Evolutionary conservation across 495 filamentous ascomycete species (phyloP).

Genomic region (Astrocystis sublimbata): DNA sequence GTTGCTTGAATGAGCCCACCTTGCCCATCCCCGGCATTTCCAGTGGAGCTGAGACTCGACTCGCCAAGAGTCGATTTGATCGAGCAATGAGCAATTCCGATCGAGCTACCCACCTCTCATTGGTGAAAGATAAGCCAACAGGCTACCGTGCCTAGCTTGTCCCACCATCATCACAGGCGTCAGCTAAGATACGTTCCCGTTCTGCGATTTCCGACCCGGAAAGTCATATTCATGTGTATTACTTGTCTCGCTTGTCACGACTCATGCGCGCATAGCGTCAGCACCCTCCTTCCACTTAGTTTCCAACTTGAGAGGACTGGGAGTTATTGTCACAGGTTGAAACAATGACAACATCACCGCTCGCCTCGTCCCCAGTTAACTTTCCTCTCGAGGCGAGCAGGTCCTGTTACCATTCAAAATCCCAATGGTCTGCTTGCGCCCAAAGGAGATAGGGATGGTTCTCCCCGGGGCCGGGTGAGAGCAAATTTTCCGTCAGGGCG

Average conservation of each 20-base stretch:
- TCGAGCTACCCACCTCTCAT: conserved; percentile 1
- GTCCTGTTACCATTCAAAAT: background rate
- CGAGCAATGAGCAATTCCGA: conserved; percentile 19
- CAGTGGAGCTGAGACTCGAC: conserved; percentile 5
- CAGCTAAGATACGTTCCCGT: background rate
- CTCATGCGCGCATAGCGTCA: background rate
- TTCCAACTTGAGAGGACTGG: background rate
- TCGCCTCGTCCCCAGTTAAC: background rate
- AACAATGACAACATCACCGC: background rate
- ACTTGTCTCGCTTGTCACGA: conserved; percentile 1
- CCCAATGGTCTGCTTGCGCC: background rate
- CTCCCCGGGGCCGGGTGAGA: background rate
- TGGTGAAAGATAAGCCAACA: conserved; percentile 19
- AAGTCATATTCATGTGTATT: background rate
- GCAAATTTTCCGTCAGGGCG: background rate
- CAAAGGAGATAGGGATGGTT: background rate
- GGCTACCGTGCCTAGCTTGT: conserved; percentile 8
- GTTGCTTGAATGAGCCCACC: no score
- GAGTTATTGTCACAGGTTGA: background rate
- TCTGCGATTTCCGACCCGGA: background rate
- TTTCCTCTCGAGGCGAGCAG: background rate
- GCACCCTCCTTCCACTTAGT: background rate
- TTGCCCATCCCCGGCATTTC: background rate
- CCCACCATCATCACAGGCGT: conserved; percentile 9
- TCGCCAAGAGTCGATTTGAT: conserved; percentile 16